These are phyloP conservation scores for Paecilomyces niveus DNA, from an alignment of 2,329 filamentous ascomycete species.

Conservation along the genomic window DNA sequence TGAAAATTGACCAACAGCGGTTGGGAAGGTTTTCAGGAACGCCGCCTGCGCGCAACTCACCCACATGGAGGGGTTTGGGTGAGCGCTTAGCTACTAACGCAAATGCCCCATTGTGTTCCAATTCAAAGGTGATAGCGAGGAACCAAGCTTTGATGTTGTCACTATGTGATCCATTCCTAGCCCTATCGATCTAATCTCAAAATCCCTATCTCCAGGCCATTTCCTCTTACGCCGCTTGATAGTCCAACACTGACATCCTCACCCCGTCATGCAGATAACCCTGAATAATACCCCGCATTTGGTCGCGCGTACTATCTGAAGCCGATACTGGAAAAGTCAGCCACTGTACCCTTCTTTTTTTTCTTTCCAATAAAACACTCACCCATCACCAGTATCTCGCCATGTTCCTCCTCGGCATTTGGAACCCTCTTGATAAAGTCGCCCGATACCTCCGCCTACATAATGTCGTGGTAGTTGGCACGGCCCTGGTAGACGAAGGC, in stretches of 20 bases:
- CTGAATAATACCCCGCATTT: background rate
- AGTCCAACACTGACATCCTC: background rate
- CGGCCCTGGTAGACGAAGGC: conserved; percentile 14
- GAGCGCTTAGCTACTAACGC: too few species aligned
- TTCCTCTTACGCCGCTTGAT: too few species aligned
- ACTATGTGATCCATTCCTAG: too few species aligned
- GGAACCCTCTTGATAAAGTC: conserved; percentile 11
- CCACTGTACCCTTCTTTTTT: background rate
- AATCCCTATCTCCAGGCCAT: too few species aligned
- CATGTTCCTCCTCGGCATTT: background rate
- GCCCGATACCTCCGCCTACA: conserved; percentile 14
- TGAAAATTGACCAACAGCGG: too few species aligned
- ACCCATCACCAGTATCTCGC: background rate
- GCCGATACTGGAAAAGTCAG: background rate
- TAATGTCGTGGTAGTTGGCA: conserved; percentile 14
- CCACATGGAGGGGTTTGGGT: too few species aligned
- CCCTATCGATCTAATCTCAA: too few species aligned
- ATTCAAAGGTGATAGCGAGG: too few species aligned
- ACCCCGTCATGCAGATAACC: background rate
- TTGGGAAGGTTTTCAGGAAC: too few species aligned
- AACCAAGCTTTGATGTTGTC: too few species aligned
- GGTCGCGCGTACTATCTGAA: background rate
- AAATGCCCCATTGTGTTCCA: too few species aligned
- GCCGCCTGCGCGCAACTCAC: too few species aligned
- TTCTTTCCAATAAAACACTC: background rate